Evolutionary conservation across 2,329 filamentous ascomycete genomes (phyloP).

Genomic region (Plenodomus tracheiphilus): DNA sequence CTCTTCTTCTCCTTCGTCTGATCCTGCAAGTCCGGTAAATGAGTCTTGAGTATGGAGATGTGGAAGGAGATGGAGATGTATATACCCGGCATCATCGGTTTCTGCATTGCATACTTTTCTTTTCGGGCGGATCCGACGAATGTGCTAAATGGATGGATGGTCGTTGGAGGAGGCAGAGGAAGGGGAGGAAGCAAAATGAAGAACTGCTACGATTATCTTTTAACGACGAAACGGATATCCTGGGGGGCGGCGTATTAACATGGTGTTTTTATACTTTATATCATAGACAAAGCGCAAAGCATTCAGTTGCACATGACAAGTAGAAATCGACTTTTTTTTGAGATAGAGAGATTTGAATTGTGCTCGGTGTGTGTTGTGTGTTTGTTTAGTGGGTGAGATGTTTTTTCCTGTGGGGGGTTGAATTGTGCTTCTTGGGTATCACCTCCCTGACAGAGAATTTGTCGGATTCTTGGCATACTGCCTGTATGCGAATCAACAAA

Average conservation of each 20-base stretch:
- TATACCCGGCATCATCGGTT: not conserved
- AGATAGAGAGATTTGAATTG: too few species aligned
- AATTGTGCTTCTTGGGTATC: too few species aligned
- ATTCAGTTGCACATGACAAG: conserved; percentile 19
- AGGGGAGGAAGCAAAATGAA: conserved; percentile 4
- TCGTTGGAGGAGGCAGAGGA: not conserved
- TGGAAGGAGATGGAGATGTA: not conserved
- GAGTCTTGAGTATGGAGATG: conserved; percentile 14
- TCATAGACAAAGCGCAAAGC: conserved; percentile 20
- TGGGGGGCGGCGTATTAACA: conserved; percentile 6
- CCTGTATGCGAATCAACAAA: too few species aligned
- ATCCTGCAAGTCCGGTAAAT: conserved; percentile 28
- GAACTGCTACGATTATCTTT: conserved; percentile 5
- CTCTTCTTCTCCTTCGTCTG: too few species aligned
- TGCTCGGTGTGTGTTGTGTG: too few species aligned
- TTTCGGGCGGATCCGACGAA: not conserved
- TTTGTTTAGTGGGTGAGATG: too few species aligned
- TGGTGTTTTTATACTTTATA: conserved; percentile 15
- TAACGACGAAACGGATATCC: conserved; percentile 2
- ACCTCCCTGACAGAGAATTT: too few species aligned
- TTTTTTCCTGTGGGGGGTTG: too few species aligned
- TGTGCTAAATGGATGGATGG: not conserved
- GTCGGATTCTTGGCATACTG: too few species aligned
- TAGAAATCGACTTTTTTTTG: not conserved
- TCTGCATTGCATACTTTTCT: not conserved